Percentiles rank a stretch among this genome's conserved stretches.
These are phyloP conservation scores for Trichoderma parareesei DNA, from an alignment of 495 filamentous ascomycete genomes.

Conservation along the genomic window DNA sequence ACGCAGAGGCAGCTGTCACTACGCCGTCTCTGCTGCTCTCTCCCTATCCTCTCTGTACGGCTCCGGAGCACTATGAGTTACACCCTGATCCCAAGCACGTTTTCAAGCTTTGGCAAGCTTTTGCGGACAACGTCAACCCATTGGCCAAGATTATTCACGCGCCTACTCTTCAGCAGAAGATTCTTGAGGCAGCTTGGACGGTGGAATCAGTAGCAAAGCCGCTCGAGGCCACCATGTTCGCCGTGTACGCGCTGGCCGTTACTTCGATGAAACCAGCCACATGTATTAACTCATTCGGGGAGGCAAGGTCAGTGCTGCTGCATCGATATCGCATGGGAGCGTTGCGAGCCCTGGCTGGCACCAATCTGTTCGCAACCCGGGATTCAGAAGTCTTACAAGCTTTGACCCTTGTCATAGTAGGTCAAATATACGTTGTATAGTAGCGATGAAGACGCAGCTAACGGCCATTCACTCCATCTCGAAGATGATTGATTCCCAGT, in stretches of 20 bases:
- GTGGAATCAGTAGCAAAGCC: conserved; percentile 26
- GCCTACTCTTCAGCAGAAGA: conserved; percentile 37
- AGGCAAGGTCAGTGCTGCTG: conserved; percentile 30
- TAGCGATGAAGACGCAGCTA: conserved; percentile 25
- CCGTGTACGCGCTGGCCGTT: conserved; percentile 37
- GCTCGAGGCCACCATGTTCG: conserved; percentile 39
- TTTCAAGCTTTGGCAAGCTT: conserved; percentile 45
- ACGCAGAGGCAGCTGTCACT: background rate
- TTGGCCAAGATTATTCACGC: conserved; percentile 43
- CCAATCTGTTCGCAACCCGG: conserved; percentile 34
- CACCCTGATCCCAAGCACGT: conserved; percentile 14
- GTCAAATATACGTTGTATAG: conserved; percentile 20
- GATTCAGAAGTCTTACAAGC: conserved; percentile 37
- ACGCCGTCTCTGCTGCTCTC: background rate
- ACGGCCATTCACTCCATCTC: conserved; percentile 23
- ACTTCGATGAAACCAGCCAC: conserved; percentile 27
- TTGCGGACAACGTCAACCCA: conserved; percentile 44
- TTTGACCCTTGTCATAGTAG: conserved; percentile 33
- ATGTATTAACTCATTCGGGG: conserved; percentile 30
- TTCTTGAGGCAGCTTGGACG: conserved; percentile 32
- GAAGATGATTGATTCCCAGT: conserved; percentile 27
- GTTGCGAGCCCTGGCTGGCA: conserved; percentile 33
- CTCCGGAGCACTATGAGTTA: conserved; percentile 4
- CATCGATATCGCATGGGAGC: conserved; percentile 31
- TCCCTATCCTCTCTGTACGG: background rate